phyloP scores from a whole-genome alignment of 495 filamentous ascomycete species.

The Daldinia decipiens region DNA sequence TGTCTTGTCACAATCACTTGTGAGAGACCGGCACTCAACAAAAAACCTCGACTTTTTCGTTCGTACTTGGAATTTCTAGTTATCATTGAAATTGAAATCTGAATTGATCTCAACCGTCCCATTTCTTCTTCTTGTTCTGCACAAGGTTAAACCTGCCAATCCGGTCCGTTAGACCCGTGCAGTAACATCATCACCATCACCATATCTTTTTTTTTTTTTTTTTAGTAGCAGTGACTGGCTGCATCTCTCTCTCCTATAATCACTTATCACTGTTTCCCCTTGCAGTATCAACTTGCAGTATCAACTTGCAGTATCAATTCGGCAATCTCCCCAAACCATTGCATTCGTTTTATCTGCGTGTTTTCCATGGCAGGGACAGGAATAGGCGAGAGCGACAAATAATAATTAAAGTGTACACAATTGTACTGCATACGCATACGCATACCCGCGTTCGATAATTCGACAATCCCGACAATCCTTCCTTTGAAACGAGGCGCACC shows the following conservation, averaged over 20 bases:
- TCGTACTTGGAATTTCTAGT: conserved; percentile 9
- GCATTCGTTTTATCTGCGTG: conserved; percentile 39
- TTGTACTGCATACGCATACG: conserved; percentile 15
- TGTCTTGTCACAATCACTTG: conserved; percentile 1
- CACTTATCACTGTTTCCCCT: conserved; percentile 22
- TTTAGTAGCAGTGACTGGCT: conserved; percentile 24
- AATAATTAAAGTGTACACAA: conserved; percentile 28
- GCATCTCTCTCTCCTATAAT: conserved; percentile 21
- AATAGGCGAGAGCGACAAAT: conserved; percentile 31
- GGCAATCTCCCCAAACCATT: conserved; percentile 15
- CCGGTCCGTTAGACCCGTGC: conserved; percentile 31
- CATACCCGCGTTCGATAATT: neutral
- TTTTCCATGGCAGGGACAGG: conserved; percentile 30
- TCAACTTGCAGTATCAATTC: conserved; percentile 29
- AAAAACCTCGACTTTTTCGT: conserved; percentile 12
- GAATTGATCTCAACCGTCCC: conserved; percentile 17
- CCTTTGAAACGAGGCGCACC: conserved; percentile 13
- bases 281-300: conserved; percentile 22
- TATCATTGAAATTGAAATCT: conserved; percentile 5
- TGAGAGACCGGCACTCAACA: conserved; percentile 10
- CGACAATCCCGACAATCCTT: conserved; percentile 23
- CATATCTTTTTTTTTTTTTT: conserved; percentile 8
- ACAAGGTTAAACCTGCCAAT: conserved; percentile 25
- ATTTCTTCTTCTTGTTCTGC: neutral
- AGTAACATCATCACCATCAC: conserved; percentile 40